Evolutionary conservation across 2,329 filamentous ascomycete species (phyloP).

Genomic region (Sarocladiaceae sp.): DNA sequence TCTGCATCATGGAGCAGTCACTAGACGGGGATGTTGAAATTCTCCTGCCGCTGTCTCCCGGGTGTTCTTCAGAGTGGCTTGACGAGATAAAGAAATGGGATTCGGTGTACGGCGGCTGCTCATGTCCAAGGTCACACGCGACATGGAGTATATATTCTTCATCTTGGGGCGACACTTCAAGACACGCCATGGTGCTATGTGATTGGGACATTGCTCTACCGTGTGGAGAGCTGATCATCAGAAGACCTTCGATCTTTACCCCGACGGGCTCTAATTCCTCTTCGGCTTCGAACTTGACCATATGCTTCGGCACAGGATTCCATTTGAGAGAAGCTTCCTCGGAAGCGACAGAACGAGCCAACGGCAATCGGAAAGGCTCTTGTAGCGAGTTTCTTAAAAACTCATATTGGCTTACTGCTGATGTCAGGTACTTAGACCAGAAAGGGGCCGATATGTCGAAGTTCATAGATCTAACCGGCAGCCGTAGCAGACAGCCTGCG

Average conservation of each 20-base stretch:
- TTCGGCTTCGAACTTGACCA: neutral
- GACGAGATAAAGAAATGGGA: neutral
- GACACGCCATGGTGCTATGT: neutral
- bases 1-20: too few relatives aligned
- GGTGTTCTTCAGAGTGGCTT: neutral
- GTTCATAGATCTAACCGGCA: slow-evolving; percentile 22
- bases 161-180: neutral
- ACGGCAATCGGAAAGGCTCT: neutral
- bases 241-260: neutral
- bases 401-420: slow-evolving; percentile 18
- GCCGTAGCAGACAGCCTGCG: slow-evolving; percentile 18
- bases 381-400: slow-evolving; percentile 15
- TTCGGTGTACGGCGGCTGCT: neutral
- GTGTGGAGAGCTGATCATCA: neutral
- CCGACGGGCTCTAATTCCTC: neutral
- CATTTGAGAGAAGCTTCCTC: slow-evolving; percentile 4
- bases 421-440: slow-evolving; percentile 17
- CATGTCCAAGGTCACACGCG: too few relatives aligned
- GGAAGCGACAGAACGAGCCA: neutral
- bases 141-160: neutral
- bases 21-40: neutral
- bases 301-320: neutral
- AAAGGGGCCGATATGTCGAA: slow-evolving; percentile 18
- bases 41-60: neutral
- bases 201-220: neutral